phyloP scores from a whole-genome alignment of 2,329 filamentous ascomycete genomes.

The Ceratocystis smalleyi region DNA sequence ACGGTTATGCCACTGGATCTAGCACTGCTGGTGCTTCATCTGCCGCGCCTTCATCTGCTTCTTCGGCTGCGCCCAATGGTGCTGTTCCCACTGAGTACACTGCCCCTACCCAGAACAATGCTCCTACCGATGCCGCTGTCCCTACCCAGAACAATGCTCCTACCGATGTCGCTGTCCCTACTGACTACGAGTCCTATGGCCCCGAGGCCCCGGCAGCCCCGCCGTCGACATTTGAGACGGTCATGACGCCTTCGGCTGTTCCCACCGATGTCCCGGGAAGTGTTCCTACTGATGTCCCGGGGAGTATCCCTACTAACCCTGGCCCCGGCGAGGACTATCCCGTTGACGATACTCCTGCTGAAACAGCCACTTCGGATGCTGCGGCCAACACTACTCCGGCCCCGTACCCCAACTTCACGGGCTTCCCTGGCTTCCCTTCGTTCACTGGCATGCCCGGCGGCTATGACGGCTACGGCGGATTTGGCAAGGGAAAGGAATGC shows the following conservation, averaged over 20 bases:
- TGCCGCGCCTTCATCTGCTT: neutral
- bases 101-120: constrained; percentile 23
- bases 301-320: neutral
- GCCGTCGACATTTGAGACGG: constrained; percentile 1
- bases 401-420: neutral
- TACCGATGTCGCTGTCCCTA: constrained; percentile 26
- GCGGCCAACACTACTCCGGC: neutral
- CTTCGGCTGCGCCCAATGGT: neutral
- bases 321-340: neutral
- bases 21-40: neutral
- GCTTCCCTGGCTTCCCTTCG: constrained; percentile 7
- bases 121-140: constrained; percentile 28
- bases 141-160: constrained; percentile 26
- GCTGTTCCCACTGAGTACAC: constrained; percentile 8
- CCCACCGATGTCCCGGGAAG: neutral
- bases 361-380: neutral
- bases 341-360: neutral
- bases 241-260: neutral
- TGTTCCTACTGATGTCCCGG: neutral
- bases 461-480: neutral
- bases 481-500: constrained; percentile 4
- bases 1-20: neutral
- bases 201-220: neutral
- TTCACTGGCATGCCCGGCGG: neutral
- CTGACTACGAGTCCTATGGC: neutral